Evolutionary conservation across 495 filamentous ascomycete genomes (phyloP).

Genomic region (Penicillium malachiteum): DNA sequence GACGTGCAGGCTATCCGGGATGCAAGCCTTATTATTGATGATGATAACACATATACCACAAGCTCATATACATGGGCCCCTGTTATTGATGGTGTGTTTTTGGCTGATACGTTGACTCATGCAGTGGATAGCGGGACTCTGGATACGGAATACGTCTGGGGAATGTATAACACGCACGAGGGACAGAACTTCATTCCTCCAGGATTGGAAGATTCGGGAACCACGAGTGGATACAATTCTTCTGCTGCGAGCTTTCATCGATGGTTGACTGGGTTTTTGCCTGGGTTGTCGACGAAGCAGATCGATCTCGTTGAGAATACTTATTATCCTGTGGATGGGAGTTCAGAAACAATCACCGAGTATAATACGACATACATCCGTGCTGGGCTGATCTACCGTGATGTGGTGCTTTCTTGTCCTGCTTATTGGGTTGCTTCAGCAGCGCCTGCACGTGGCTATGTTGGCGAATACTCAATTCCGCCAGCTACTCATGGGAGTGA

Average conservation of each 20-base stretch:
- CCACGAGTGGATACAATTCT: constrained; percentile 44
- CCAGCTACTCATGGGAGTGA: constrained; percentile 61
- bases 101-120: constrained; percentile 44
- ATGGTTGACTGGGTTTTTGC: constrained; percentile 55
- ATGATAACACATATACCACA: constrained; percentile 50
- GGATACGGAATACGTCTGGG: constrained; percentile 47
- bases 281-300: constrained; percentile 38
- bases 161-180: constrained; percentile 60
- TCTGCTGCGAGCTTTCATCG: constrained; percentile 42
- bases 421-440: constrained; percentile 54
- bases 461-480: constrained; percentile 58
- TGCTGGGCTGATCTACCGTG: constrained; percentile 57
- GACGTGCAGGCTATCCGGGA: constrained; percentile 51
- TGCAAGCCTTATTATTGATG: constrained; percentile 44
- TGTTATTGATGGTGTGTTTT: constrained; percentile 56
- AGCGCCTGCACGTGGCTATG: constrained; percentile 43
- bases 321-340: constrained; percentile 46
- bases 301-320: constrained; percentile 35
- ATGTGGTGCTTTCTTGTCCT: constrained; percentile 60
- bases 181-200: constrained; percentile 59
- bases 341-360: constrained; percentile 37
- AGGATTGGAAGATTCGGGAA: constrained; percentile 35
- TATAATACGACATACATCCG: constrained; percentile 49
- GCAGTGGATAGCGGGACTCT: constrained; percentile 38
- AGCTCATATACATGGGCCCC: constrained; percentile 58